Conservation (phyloP, 371 early-diverging fungal species). For the Dentiscutata heterogama region DNA sequence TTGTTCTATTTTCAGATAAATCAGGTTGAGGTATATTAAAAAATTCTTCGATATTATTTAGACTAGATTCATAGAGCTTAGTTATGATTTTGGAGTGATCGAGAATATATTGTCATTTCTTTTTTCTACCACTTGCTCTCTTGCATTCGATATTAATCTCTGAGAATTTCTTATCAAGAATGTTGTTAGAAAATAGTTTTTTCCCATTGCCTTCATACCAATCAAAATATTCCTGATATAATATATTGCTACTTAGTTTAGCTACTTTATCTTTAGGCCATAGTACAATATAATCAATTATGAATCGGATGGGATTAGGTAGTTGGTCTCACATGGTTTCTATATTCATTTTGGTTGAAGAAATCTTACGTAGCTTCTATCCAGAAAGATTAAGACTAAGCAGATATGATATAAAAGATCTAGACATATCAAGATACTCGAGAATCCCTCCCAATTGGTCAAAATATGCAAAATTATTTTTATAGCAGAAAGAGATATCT, state of each 20-base stretch:
- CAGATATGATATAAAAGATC: too few species aligned
- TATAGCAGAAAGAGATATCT: too few species aligned
- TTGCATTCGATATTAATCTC: too few species aligned
- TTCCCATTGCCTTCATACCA: conserved; percentile 3
- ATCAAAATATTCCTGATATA: neutral
- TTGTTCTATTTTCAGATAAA: neutral
- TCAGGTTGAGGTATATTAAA: neutral
- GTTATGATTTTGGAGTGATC: neutral
- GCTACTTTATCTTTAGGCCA: neutral
- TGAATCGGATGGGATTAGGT: neutral
- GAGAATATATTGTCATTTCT: conserved; percentile 37
- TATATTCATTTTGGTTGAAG: neutral
- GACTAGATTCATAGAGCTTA: neutral
- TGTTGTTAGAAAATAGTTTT: too few species aligned
- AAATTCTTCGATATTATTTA: conserved; percentile 21
- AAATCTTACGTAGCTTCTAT: neutral
- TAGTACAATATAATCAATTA: neutral
- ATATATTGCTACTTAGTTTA: neutral
- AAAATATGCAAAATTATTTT: too few species aligned
- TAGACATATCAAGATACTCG: too few species aligned
- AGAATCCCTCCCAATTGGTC: too few species aligned
- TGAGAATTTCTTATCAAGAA: neutral
- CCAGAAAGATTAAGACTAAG: neutral
- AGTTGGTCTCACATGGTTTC: neutral
- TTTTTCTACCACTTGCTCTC: neutral